Evolutionary conservation across 371 early-diverging fungal species (phyloP), one percentile per base, ranked within the genome.

Genomic region (Mucor circinelloides): DNA sequence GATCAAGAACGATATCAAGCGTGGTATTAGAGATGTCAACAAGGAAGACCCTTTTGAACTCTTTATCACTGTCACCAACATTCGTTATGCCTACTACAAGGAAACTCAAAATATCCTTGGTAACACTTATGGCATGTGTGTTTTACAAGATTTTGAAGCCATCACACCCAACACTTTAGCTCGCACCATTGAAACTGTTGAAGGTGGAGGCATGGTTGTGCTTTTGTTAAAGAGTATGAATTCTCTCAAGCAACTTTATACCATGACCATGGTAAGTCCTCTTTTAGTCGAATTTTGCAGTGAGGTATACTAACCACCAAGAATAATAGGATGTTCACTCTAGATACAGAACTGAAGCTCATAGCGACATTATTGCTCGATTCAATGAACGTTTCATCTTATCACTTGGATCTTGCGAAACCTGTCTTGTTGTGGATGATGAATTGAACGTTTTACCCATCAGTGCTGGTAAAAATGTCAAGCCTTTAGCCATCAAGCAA

Each of bases 101-200:
- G 99, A 99, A 79, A 93, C 96, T 13, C 95, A 99, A 67, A 99
- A 95, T 75, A 95, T 99, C 64, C 89, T 99, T 62, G 99, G 99
- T 79, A 94, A 96, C 75, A 99, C 99, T 23, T 99, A 91, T 71
- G 99, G 99, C 44, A 97, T 99, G 96, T 96, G 97, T 69, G 92
- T 99, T 48, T 83, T 99, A 38, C 98, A 99, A 88, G 99, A 99
- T 85, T 99, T 99, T 79, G 98, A 98, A 75, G 97, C 98, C 12
- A 84, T 99, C 65, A 99, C 99, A 19, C 99, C 99, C 60, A 99
- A 99, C 79, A 80, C 98, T 32, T 83, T 99, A 40, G 99, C 99
- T 28, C 89, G 97, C 56, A 97, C 99, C 1, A 92, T 99, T 58
- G 99, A 99, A 81, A 99, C 99, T 3, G 99, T 99, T 3, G 96